Evolutionary conservation across 2,329 filamentous ascomycete species (phyloP).

Genomic region (Chaetoscypha palmicola): DNA sequence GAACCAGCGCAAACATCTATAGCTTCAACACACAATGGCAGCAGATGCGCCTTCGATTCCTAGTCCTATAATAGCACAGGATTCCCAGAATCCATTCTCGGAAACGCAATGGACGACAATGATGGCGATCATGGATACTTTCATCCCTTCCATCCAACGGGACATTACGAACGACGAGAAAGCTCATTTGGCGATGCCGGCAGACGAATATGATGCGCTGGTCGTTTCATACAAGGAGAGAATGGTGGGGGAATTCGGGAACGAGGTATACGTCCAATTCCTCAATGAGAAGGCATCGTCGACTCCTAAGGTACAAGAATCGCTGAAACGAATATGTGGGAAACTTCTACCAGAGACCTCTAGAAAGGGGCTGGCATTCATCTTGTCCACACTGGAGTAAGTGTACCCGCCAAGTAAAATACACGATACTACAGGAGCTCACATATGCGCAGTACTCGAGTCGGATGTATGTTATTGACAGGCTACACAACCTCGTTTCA

Average conservation of each 20-base stretch:
- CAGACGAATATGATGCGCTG: constrained; percentile 42
- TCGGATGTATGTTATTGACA: constrained; percentile 59
- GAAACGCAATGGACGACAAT: constrained; percentile 48
- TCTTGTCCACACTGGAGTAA: constrained; percentile 28
- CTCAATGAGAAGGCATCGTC: constrained; percentile 46
- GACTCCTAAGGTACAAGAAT: constrained; percentile 45
- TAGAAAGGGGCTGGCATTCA: constrained; percentile 22
- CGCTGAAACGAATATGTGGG: constrained; percentile 39
- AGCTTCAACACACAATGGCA: background rate
- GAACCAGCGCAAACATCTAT: background rate
- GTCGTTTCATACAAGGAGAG: constrained; percentile 35
- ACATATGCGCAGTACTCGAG: constrained; percentile 44
- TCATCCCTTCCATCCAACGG: constrained; percentile 51
- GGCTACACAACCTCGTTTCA: constrained; percentile 58
- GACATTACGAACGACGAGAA: constrained; percentile 18
- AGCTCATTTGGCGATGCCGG: constrained; percentile 40
- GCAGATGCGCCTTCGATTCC: background rate
- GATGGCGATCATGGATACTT: constrained; percentile 48
- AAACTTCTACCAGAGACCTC: constrained; percentile 22
- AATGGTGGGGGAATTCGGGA: constrained; percentile 35
- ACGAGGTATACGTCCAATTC: constrained; percentile 43
- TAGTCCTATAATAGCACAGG: constrained; percentile 23
- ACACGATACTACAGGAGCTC: background rate
- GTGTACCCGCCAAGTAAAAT: constrained; percentile 11
- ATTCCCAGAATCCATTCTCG: constrained; percentile 35